Percentiles rank a stretch among this genome's conserved stretches.
phyloP scores from a whole-genome alignment of 768 basidiomycete species.

The Boletus sp. region DNA sequence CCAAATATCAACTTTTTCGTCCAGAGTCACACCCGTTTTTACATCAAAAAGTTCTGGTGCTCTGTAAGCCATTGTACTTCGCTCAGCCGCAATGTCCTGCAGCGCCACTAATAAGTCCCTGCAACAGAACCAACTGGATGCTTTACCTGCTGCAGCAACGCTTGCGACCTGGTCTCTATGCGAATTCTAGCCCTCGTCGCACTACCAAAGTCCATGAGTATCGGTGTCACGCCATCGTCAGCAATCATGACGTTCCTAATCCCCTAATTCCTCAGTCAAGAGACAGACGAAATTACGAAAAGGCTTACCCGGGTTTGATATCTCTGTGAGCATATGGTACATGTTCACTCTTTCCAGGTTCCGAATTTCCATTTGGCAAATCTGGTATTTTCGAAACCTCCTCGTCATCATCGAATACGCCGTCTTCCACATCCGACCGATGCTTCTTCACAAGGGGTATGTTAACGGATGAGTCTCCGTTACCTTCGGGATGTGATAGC shows the following conservation, averaged over 20 bases:
- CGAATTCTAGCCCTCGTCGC: constrained; percentile 80
- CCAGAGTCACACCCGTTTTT: constrained; percentile 80
- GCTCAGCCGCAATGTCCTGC: constrained; percentile 93
- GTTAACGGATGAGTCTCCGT: constrained; percentile 43
- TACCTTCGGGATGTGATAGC: constrained; percentile 74
- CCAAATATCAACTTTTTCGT: constrained; percentile 98
- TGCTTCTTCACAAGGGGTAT: constrained; percentile 63
- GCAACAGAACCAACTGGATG: background rate
- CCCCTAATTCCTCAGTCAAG: constrained; percentile 1
- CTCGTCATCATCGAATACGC: constrained; percentile 80
- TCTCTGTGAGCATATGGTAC: constrained; percentile 96
- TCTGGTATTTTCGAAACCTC: constrained; percentile 40
- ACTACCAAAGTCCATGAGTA: constrained; percentile 99
- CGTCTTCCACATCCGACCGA: constrained; percentile 50
- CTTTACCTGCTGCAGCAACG: constrained; percentile 83
- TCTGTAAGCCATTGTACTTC: constrained; percentile 97
- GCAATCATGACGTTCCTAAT: constrained; percentile 93
- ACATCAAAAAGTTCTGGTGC: constrained; percentile 98
- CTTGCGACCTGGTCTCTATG: constrained; percentile 81
- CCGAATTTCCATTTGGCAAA: constrained; percentile 36
- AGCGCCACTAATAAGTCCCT: constrained; percentile 1
- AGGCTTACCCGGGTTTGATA: constrained; percentile 87
- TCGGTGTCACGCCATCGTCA: constrained; percentile 79
- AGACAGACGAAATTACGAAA: background rate
- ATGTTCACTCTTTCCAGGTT: constrained; percentile 46